Evolutionary conservation across 2,329 filamentous ascomycete genomes (phyloP), one percentile per base, ranked within the genome.

Genomic region (Fusarium xylarioides): DNA sequence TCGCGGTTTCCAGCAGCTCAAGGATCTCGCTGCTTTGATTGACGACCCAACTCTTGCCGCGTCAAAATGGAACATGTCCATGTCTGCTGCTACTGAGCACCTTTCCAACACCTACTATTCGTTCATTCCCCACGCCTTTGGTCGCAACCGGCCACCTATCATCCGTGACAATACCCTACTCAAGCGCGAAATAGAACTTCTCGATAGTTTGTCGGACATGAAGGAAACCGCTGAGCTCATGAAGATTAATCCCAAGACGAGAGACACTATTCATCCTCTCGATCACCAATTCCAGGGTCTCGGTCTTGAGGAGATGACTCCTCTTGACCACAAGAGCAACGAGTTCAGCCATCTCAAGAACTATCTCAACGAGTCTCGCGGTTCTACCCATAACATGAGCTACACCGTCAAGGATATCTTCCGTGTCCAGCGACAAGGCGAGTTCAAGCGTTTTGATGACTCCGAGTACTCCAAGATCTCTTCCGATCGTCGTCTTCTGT

Each of bases 121-220:
- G 0, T 84, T 92, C 44, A 97, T 97, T 69, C 95, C 95, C 0
- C 94, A 97, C 78, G 88, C 85, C 37, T 95, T 96, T 80, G 93
- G 94, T 14, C 91, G 93, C 37, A 88, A 89, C 49, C 86, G 91
- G 0, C 93, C 94, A 0, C 92, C 93, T 0, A 78, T 95, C 74
- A 92, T 97, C 76, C 80, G 80, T 38, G 83, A 83, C 43, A 79
- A 88, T 26, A 73, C 74, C 4, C 81, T 87, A 73, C 87, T 97
- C 75, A 94, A 95, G 83, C 87, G 83, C 75, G 94, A 97, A 82
- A 88, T 95, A 74, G 92, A 93, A 49, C 86, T 97, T 73, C 88
- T 97, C 2, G 93, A 97, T 77, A 93, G 91, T 68, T 84, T 97
- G 79, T 91, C 91, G 5, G 93, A 96, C 77, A 95, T 97, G 93